These are phyloP conservation scores for Thelonectria olida DNA, from an alignment of 2,329 filamentous ascomycete genomes.

Conservation along the genomic window DNA sequence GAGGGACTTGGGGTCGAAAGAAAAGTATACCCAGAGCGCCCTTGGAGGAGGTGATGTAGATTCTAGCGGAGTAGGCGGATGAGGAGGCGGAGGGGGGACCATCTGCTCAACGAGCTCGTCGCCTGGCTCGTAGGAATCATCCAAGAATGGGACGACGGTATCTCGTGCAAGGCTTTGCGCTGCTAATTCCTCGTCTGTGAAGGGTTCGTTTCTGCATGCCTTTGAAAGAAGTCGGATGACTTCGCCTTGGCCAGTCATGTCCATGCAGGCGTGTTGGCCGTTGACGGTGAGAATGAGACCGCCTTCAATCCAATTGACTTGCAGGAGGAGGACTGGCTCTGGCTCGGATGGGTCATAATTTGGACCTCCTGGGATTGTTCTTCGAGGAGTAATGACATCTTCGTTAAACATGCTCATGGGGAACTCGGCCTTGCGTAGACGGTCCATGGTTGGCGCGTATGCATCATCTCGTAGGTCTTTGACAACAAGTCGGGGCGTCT, in stretches of 20 bases:
- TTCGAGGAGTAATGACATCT: slow-evolving; percentile 50
- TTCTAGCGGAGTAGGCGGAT: slow-evolving; percentile 14
- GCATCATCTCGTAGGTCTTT: slow-evolving; percentile 53
- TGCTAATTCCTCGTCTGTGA: slow-evolving; percentile 54
- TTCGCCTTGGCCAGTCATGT: slow-evolving; percentile 59
- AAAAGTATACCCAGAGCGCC: slow-evolving; percentile 56
- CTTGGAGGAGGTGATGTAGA: slow-evolving; percentile 25
- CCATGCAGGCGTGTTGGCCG: slow-evolving; percentile 59
- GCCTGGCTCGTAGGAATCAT: slow-evolving; percentile 45
- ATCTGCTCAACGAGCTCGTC: slow-evolving; percentile 49
- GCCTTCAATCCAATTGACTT: slow-evolving; percentile 58
- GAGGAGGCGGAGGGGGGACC: slow-evolving; percentile 35
- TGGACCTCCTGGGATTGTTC: slow-evolving; percentile 47
- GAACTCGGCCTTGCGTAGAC: slow-evolving; percentile 49
- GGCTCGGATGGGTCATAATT: slow-evolving; percentile 33
- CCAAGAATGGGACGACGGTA: slow-evolving; percentile 51
- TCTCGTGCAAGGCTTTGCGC: slow-evolving; percentile 53
- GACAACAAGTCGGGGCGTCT: slow-evolving; percentile 48
- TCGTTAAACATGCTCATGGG: slow-evolving; percentile 61
- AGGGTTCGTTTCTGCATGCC: slow-evolving; percentile 55
- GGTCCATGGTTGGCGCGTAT: slow-evolving; percentile 48
- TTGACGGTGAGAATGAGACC: slow-evolving; percentile 60
- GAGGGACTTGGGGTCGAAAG: slow-evolving; percentile 51
- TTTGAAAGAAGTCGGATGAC: slow-evolving; percentile 59
- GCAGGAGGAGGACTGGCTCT: slow-evolving; percentile 55